Evolutionary conservation across 2,329 filamentous ascomycete species (phyloP), one percentile per base, ranked within the genome.

Genomic region (Penicillium griseofulvum): DNA sequence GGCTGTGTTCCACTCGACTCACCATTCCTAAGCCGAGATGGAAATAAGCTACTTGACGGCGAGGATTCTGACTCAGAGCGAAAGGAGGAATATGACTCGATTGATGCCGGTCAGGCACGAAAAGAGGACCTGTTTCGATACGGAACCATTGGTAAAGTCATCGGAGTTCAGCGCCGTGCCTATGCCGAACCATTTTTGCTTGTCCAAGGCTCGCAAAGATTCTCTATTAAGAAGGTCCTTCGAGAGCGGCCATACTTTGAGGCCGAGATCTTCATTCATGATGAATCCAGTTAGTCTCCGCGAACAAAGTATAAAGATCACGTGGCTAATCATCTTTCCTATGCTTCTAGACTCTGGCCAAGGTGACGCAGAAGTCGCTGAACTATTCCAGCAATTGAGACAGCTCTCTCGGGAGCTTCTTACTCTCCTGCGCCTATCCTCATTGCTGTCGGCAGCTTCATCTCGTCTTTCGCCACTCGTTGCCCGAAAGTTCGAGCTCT

Each of bases 171-270:
- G 71, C 89, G 89, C 28, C 83, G 86, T 53, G 85, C 86, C 44
- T 85, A 86, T 11, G 84, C 86, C 29, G 89, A 97, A 69, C 87
- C 96, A 67, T 87, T 87, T 54, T 75, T 99, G 49, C 81, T 96
- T 5, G 91, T 99, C 2, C 91, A 97, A 72, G 94, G 94, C 16
- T 81, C 90, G 17, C 82, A 87, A 60, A 83, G 94, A 38, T 87
- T 97, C 60, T 83, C 84, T 59, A 76, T 97, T 34, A 87, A 91
- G 49, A 87, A 85, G 67, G 75, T 94, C 45, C 81, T 84, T 36
- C 87, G 90, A 69, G 90, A 96, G 61, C 83, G 87, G 50, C 90
- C 91, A 2, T 96, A 89, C 70, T 91, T 96, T 63, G 91, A 96
- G 76, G 92, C 86, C 43, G 88, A 88, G 65, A 84, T 96, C 24